Conservation (phyloP, 176 grass and related monocot species). For the Stipa capillata region DNA sequence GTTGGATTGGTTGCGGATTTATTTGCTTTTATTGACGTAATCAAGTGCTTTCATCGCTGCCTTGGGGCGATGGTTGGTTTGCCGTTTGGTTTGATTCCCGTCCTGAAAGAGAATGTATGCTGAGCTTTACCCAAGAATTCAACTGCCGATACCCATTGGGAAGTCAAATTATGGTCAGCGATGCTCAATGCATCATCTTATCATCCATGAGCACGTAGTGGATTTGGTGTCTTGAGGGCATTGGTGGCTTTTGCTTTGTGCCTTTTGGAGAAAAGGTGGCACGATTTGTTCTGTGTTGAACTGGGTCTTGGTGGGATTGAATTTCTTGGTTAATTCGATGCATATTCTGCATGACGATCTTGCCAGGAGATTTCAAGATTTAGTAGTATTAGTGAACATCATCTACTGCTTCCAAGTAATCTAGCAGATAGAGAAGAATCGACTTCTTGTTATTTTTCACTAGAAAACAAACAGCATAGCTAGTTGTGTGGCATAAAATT, state of each 20-base stretch:
- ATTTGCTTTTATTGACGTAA: not conserved
- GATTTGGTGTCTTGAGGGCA: not conserved
- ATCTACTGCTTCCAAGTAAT: not conserved
- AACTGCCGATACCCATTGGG: not conserved
- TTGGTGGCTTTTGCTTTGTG: not conserved
- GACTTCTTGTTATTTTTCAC: not conserved
- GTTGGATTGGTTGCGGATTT: slow-evolving; percentile 4
- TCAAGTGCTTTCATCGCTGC: not conserved
- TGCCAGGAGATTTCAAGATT: not conserved
- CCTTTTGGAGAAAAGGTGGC: not conserved
- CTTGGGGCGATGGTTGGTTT: not conserved
- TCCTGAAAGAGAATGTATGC: not conserved
- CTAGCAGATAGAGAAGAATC: not conserved
- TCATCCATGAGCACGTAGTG: not conserved
- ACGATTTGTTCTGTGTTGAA: not conserved
- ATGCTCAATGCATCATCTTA: not conserved
- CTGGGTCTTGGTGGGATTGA: not conserved
- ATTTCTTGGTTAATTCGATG: not conserved
- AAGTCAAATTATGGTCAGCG: not conserved
- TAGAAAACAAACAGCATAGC: not conserved
- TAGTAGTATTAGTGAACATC: not conserved
- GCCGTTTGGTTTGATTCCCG: not conserved
- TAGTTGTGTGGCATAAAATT: not conserved
- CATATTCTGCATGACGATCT: not conserved
- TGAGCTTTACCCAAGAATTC: not conserved